Percentiles rank a stretch among this genome's conserved stretches.
Conservation (phyloP, 306 rosid genomes). For the Cucurbita ficifolia region DNA sequence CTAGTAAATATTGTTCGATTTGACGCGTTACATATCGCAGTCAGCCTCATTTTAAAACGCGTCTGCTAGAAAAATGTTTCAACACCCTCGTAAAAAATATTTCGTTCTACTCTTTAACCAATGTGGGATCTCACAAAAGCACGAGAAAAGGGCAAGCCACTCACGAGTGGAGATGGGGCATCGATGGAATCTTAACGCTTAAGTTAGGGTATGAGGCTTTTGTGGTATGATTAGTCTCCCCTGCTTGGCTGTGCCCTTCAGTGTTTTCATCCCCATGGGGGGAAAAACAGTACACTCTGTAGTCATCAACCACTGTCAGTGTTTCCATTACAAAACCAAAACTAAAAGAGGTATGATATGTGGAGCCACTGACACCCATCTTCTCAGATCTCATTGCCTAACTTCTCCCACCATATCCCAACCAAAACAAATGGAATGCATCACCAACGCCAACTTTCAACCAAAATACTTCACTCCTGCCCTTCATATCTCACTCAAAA, state of each 20-base stretch:
- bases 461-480: background rate
- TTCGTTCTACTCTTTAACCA: too few relatives aligned
- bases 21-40: too few relatives aligned
- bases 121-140: background rate
- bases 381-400: constrained; percentile 27
- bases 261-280: constrained; percentile 3
- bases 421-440: constrained; percentile 11
- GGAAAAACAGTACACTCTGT: background rate
- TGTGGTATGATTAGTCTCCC: background rate
- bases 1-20: too few relatives aligned
- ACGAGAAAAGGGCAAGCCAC: background rate
- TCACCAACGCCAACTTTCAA: constrained; percentile 10
- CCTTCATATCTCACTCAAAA: background rate
- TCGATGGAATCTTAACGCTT: background rate
- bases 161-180: background rate
- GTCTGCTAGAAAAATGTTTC: too few relatives aligned
- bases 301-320: constrained; percentile 2
- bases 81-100: too few relatives aligned
- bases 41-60: too few relatives aligned
- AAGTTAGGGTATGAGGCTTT: background rate
- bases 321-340: constrained; percentile 3
- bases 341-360: background rate
- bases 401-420: constrained; percentile 8
- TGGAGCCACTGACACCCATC: constrained; percentile 39
- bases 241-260: background rate